Evolutionary conservation across 2,329 filamentous ascomycete genomes (phyloP), one percentile per base, ranked within the genome.

Genomic region (Dactylellina sp.): DNA sequence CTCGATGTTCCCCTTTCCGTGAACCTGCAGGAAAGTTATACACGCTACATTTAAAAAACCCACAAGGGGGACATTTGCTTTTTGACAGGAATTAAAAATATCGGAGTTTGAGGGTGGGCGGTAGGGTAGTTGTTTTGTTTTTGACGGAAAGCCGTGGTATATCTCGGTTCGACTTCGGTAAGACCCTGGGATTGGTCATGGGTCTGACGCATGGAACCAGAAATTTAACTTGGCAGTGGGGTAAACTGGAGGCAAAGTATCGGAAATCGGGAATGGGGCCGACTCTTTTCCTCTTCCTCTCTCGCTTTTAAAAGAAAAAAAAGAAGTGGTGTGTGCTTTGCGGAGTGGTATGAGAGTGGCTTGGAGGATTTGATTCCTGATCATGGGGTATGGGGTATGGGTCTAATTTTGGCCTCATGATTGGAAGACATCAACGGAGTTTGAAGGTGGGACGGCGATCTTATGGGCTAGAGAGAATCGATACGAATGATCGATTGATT

Each of bases 241-340:
- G 60, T 42, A 35, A 40, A 47, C 9, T 20, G 42, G 18, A 47
- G 39, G 62, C 28, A 20, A 49, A 16, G 40, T 60, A 66, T 74
- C 70, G 70, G 70, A 74, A 74, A 74, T 74, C 70, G 70, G 70
- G 70, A 74, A 74, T 66, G 70, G 70, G 70, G 70, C 70, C 70
- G 70, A 72, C 25, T 37, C 24, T 22, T 2, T 47, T n/a, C 16
- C 24, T 4, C 9, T 61, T 18, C 37, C 7, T 32, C 22, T 25
- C 24, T 50, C 16, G 22, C 2, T 46, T 40, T 40, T 12, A 14
- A 14, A 40, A 16, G 11, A 6, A 28, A 28, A 14, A n/a, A 49
- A 12, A 16, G 24, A 49, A 12, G n/a, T 2, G 40, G 22, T 46
- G 37, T n/a, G 53, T 5, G 35, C 22, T 7, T 20, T 12, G 55